These are phyloP conservation scores for Aspergillus sp. DNA, from an alignment of 2,329 filamentous ascomycete species.

Conservation along the genomic window DNA sequence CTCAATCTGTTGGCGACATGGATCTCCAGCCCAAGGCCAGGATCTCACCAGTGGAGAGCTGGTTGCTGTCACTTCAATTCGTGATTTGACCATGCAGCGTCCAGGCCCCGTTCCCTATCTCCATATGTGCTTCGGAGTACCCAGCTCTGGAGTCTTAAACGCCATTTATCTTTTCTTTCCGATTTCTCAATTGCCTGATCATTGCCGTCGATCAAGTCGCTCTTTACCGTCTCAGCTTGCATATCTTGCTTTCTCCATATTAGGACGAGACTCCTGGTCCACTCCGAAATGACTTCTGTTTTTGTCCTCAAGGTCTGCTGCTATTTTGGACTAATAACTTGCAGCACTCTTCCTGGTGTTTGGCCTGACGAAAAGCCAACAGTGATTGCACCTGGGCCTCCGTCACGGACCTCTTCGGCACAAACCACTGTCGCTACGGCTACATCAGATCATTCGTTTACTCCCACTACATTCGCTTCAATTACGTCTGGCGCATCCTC, in stretches of 20 bases:
- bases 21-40: too few species aligned
- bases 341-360: conserved; percentile 19
- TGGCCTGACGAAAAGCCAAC: conserved; percentile 17
- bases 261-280: conserved; percentile 8
- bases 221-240: conserved; percentile 3
- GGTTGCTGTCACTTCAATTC: too few species aligned
- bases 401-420: conserved; percentile 4
- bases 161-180: too few species aligned
- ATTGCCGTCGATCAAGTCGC: too few species aligned
- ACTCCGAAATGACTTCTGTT: conserved; percentile 14
- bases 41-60: too few species aligned
- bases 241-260: conserved; percentile 8
- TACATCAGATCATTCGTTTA: conserved; percentile 6
- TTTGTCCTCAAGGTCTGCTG: conserved; percentile 17
- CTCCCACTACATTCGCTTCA: conserved; percentile 1
- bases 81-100: too few species aligned
- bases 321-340: conserved; percentile 25
- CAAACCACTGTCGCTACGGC: conserved; percentile 3
- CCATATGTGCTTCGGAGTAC: too few species aligned
- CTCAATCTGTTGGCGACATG: too few species aligned
- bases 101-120: too few species aligned
- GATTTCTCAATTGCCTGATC: too few species aligned
- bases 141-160: too few species aligned
- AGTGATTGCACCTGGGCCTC: conserved; percentile 13
- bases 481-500: conserved; percentile 3